phyloP scores from a whole-genome alignment of 2,329 filamentous ascomycete species.

The Arthroderma uncinatum region DNA sequence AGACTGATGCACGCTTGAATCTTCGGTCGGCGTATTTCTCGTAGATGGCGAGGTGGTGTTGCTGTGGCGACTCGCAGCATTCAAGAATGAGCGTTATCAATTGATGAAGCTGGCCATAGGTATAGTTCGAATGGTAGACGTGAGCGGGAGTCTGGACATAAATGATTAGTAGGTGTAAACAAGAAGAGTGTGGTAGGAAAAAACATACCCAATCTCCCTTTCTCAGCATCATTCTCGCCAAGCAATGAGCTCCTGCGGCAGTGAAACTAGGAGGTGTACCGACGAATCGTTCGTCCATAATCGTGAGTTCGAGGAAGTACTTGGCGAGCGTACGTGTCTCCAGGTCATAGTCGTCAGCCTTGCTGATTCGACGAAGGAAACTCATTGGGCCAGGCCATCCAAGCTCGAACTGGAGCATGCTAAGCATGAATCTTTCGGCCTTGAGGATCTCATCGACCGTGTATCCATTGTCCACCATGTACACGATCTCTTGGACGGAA shows the following conservation, averaged over 20 bases:
- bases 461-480: constrained; percentile 95
- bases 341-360: constrained; percentile 93
- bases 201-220: constrained; percentile 84
- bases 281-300: constrained; percentile 97
- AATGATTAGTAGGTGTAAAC: constrained; percentile 2
- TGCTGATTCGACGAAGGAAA: constrained; percentile 92
- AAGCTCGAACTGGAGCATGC: constrained; percentile 87
- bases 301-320: constrained; percentile 91
- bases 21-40: constrained; percentile 85
- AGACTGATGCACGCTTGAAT: constrained; percentile 73
- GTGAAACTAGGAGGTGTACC: constrained; percentile 81
- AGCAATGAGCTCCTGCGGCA: constrained; percentile 82
- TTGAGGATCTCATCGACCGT: constrained; percentile 85
- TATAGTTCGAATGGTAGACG: constrained; percentile 89
- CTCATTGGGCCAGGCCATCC: constrained; percentile 99
- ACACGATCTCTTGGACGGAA: constrained; percentile 87
- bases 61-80: constrained; percentile 69
- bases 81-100: constrained; percentile 70
- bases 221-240: constrained; percentile 75
- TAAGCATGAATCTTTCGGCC: constrained; percentile 96
- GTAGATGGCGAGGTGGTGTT: constrained; percentile 76
- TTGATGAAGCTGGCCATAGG: constrained; percentile 67
- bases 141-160: constrained; percentile 59
- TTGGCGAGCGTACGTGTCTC: constrained; percentile 93
- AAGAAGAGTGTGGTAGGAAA: constrained; percentile 4